A percentile compares a stretch with the other conserved stretches of the same genome.
phyloP scores from a whole-genome alignment of 768 basidiomycete species.

The Neoboletus subvelutipes region DNA sequence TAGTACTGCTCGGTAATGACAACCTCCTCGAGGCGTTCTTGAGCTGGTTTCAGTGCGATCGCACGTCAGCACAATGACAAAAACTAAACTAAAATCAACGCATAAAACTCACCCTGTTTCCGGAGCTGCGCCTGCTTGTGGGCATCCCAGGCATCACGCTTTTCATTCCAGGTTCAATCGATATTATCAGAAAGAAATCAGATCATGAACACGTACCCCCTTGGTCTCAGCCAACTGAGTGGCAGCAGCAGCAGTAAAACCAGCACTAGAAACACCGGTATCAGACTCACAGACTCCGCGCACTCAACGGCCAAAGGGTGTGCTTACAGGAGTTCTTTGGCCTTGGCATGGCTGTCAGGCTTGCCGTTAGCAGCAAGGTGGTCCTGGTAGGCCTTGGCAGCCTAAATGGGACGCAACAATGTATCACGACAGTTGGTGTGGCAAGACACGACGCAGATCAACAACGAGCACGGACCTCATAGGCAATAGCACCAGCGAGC shows the following conservation, averaged over 20 bases:
- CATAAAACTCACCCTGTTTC: conserved; percentile 1
- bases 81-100: not conserved
- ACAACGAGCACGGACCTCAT: conserved; percentile 11
- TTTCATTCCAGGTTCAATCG: not conserved
- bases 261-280: conserved; percentile 7
- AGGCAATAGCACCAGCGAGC: conserved; percentile 20
- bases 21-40: not conserved
- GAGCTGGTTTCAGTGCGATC: not conserved
- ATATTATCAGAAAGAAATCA: not conserved
- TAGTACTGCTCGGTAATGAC: not conserved
- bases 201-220: conserved; percentile 9
- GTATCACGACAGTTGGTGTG: not conserved
- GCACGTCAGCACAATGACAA: not conserved
- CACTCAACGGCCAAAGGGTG: not conserved
- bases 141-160: conserved; percentile 5
- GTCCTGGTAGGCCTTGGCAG: conserved; percentile 18
- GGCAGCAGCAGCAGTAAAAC: conserved; percentile 2
- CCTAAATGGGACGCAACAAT: conserved; percentile 5
- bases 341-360: conserved; percentile 22
- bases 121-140: not conserved
- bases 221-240: conserved; percentile 19
- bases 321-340: conserved; percentile 24
- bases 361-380: conserved; percentile 13
- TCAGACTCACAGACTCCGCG: not conserved
- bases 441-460: not conserved